Base-by-base conservation (phyloP, 108 stramenopile species). In the Nitzschia inconspicua region DNA sequence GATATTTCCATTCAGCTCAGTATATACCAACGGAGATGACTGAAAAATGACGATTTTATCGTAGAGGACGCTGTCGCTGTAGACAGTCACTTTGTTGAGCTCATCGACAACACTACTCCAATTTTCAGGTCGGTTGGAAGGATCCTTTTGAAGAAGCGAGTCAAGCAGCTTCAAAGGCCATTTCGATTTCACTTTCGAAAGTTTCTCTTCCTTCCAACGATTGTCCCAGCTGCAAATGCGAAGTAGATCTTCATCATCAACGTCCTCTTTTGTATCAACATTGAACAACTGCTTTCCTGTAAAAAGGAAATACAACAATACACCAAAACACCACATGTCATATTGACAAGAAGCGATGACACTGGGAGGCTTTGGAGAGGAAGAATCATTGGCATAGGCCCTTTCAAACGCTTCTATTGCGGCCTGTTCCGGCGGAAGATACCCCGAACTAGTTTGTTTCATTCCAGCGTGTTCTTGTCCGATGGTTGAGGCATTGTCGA, bases 241-340 rank as follows among this genome's bases (percentile, higher is more conserved):
- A 9, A 27, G 3, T 3, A 61, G 53, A 16, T 70, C 68, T 11
- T 51, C 37, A 13, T 62, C 51, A 28, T 63, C 48, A 0, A 63
- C 49, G 18, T 63, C 49, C 24, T 63, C 61, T 16, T 40, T 42
- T 27, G 34, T 29, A 34, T 70, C 51, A 13, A 53, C 39, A 36
- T 70, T 62, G 34, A 70, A 70, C 8, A 70, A 53, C 31, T 50
- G 36, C 25, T 31, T 37, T n/a, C 68, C 68, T 0, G 68, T 62
- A 26, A 32, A 61, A 0, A 70, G 43, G 46, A 32, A 31, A 44
- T 53, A 70, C 41, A 70, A 23, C 34, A 70, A 30, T 0, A 27
- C 48, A 26, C 68, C 68, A 25, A 70, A 63, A 20, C 61, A 53
- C 68, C 68, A 70, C 52, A 70, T 70, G 27, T 70, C 68, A 31